Evolutionary conservation across 768 basidiomycete genomes (phyloP).

Genomic region (Trametes sanguinea): DNA sequence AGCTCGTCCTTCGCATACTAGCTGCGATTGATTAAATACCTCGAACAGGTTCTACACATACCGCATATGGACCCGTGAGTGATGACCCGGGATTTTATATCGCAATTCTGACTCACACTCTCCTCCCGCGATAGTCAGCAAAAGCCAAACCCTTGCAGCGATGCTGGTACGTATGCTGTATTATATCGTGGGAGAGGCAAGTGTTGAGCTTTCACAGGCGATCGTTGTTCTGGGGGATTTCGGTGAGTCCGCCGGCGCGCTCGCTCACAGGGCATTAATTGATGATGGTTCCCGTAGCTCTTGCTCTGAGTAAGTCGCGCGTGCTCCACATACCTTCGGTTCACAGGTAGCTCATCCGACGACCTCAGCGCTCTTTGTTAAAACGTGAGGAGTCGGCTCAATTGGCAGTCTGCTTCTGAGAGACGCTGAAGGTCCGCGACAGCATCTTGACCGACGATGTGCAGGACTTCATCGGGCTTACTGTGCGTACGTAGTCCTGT

Average conservation of each 20-base stretch:
- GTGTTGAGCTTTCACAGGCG: background rate
- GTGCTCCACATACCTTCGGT: no score
- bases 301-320: conserved; percentile 3
- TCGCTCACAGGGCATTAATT: no score
- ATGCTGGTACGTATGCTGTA: background rate
- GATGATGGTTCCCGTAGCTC: background rate
- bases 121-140: conserved; percentile 4
- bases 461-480: conserved; percentile 8
- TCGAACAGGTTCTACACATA: conserved; percentile 13
- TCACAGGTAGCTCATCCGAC: no score
- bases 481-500: background rate
- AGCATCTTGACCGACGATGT: conserved; percentile 10
- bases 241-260: background rate
- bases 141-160: background rate
- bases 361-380: conserved; percentile 7
- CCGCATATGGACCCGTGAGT: conserved; percentile 19
- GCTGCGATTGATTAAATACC: background rate
- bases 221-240: conserved; percentile 1
- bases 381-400: background rate
- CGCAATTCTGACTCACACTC: background rate
- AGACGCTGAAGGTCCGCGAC: background rate
- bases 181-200: background rate
- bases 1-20: background rate
- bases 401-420: background rate
- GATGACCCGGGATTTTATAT: no score